Evolutionary conservation across 2,329 filamentous ascomycete species (phyloP), one percentile per base, ranked within the genome.

Genomic region (Sordariomycetes sp.): DNA sequence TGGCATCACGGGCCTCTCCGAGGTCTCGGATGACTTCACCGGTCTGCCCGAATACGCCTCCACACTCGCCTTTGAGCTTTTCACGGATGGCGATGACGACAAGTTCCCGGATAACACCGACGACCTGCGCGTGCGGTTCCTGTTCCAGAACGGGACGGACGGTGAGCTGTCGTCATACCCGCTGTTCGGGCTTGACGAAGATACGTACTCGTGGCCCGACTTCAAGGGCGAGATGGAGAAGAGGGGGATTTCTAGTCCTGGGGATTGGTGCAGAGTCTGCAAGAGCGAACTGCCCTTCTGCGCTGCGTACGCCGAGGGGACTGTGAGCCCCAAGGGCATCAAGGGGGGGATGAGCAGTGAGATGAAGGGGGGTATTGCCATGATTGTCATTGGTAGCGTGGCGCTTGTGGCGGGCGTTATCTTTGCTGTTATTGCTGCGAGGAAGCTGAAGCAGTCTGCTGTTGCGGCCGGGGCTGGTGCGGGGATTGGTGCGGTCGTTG

Each of bases 21-120:
- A 64, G 1, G 60, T 65, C 2, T 67, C 65, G 10, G 56, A 59
- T 2, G 58, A 68, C 59, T 70, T 70, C 56, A 60, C 63, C 53
- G 68, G 68, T 15, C 62, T 70, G 24, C 67, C 68, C 6, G 66
- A 68, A 1, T 70, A 70, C 25, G 68, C 68, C 0, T 66, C 67
- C n/a, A 69, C 68, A 54, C 67, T 70, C 65, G 61, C 64, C 1
- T 70, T 70, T 52, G 68, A 70, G 64, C 64, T 70, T n/a, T 66
- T 65, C 58, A 67, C 61, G 45, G 60, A 65, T 25, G 58, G 61
- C 35, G 52, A 63, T 52, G 53, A 54, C 0, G 59, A 64, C 1
- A 45, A 52, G 3, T 69, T 70, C 60, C 68, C 68, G 0, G 60
- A 59, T 1, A 56, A 65, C 13, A 59, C 63, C 8, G 60, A 53